Evolutionary conservation across 2,329 filamentous ascomycete genomes (phyloP).

Genomic region (Zymoseptoria brevis): DNA sequence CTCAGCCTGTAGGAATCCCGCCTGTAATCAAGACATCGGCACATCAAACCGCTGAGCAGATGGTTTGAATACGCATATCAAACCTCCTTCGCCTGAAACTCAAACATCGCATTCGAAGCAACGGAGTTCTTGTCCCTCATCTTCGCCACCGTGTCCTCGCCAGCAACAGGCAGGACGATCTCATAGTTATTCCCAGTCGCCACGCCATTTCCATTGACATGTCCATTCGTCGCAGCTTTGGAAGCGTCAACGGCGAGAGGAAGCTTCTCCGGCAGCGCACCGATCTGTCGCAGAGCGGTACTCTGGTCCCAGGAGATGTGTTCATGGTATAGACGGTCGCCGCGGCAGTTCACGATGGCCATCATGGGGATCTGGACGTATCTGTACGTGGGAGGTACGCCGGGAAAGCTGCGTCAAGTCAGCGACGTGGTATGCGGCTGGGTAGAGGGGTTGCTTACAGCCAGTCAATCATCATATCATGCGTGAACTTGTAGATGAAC

Average conservation of each 20-base stretch:
- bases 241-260: conserved; percentile 46
- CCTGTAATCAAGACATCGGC: conserved; percentile 29
- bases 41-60: too few relatives aligned
- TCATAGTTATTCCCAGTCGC: conserved; percentile 40
- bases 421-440: neutral
- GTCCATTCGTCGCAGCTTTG: neutral
- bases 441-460: conserved; percentile 44
- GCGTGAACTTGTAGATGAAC: conserved; percentile 58
- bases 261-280: conserved; percentile 56
- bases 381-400: conserved; percentile 50
- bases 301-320: conserved; percentile 65
- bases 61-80: too few relatives aligned
- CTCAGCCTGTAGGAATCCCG: conserved; percentile 21
- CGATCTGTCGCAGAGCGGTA: conserved; percentile 54
- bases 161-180: conserved; percentile 54
- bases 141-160: conserved; percentile 47
- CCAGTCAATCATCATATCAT: conserved; percentile 58
- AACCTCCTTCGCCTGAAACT: conserved; percentile 12
- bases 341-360: conserved; percentile 58
- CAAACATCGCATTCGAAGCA: conserved; percentile 51
- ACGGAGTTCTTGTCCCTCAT: conserved; percentile 43
- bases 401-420: conserved; percentile 43
- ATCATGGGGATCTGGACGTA: conserved; percentile 55
- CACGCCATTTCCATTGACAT: conserved; percentile 6
- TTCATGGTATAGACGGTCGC: conserved; percentile 61